Percentiles rank a stretch among this genome's conserved stretches.
Evolutionary conservation across 2,329 filamentous ascomycete genomes (phyloP).

Genomic region (Pseudocercospora pini-densiflorae): DNA sequence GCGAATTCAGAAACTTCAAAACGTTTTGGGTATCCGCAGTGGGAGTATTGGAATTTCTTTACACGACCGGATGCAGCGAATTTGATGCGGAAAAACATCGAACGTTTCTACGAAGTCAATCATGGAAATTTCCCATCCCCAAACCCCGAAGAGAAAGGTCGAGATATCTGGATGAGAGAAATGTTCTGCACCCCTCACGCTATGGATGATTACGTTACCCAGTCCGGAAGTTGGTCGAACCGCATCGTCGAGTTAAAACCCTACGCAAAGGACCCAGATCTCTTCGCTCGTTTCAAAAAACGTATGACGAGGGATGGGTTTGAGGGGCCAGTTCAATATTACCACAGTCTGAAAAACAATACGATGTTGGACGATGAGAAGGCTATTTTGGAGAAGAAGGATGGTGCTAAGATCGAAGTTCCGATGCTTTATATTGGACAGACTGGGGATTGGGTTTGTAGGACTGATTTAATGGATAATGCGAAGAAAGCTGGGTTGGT

Average conservation of each 20-base stretch:
- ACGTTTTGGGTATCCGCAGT: slow-evolving; percentile 44
- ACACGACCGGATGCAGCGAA: slow-evolving; percentile 31
- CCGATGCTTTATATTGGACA: slow-evolving; percentile 41
- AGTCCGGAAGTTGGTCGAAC: slow-evolving; percentile 25
- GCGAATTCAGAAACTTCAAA: slow-evolving; percentile 41
- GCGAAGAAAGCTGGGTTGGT: slow-evolving; percentile 31
- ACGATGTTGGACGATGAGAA: slow-evolving; percentile 36
- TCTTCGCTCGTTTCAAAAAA: slow-evolving; percentile 41
- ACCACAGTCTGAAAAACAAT: slow-evolving; percentile 39
- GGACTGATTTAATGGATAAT: slow-evolving; percentile 32
- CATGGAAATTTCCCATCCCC: slow-evolving; percentile 31
- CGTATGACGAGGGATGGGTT: slow-evolving; percentile 40
- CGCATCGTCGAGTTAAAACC: slow-evolving; percentile 35
- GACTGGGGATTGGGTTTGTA: slow-evolving; percentile 37
- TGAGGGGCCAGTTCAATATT: slow-evolving; percentile 45
- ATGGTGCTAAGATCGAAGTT: slow-evolving; percentile 36
- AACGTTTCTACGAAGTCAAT: slow-evolving; percentile 33
- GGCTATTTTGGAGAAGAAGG: slow-evolving; percentile 30
- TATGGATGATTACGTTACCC: slow-evolving; percentile 40
- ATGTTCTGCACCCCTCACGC: slow-evolving; percentile 45
- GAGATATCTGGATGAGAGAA: slow-evolving; percentile 39
- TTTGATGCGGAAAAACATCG: slow-evolving; percentile 31
- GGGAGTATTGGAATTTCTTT: slow-evolving; percentile 56
- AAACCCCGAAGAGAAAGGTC: slow-evolving; percentile 29
- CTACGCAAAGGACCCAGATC: slow-evolving; percentile 40